Evolutionary conservation across 1,284 basidiomycete genomes (phyloP).

Genomic region (Ustilago tritici): DNA sequence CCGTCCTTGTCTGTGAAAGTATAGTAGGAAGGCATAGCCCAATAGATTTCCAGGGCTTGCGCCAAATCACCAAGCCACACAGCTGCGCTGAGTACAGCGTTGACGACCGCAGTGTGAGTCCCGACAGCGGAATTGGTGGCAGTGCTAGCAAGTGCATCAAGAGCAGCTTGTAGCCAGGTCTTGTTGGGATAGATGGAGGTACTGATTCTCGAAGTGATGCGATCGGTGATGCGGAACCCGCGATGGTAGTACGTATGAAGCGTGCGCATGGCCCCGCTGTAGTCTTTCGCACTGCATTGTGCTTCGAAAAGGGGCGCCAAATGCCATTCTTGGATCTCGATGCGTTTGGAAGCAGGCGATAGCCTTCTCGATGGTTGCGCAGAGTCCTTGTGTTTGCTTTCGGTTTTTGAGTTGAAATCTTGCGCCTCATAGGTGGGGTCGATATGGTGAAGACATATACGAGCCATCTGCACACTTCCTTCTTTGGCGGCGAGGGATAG

Average conservation of each 20-base stretch:
- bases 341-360: conserved; percentile 4
- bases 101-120: conserved; percentile 28
- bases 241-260: conserved; percentile 16
- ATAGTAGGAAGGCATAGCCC: conserved; percentile 16
- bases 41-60: conserved; percentile 47
- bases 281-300: conserved; percentile 38
- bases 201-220: conserved; percentile 28
- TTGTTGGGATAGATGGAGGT: conserved; percentile 25
- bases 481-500: conserved; percentile 50
- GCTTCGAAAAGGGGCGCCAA: conserved; percentile 58
- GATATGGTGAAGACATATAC: conserved; percentile 24
- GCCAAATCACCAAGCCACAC: conserved; percentile 29
- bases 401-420: not conserved
- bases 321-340: conserved; percentile 55
- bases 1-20: not conserved
- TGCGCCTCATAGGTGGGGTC: conserved; percentile 15
- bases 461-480: conserved; percentile 40
- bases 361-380: not conserved
- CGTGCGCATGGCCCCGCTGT: conserved; percentile 41
- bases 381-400: not conserved
- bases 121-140: conserved; percentile 21
- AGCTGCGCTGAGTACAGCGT: conserved; percentile 43
- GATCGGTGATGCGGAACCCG: conserved; percentile 15
- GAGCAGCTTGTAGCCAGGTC: conserved; percentile 21
- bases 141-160: conserved; percentile 14